phyloP scores from a whole-genome alignment of 2,329 filamentous ascomycete species.

The Penicillium janthinellum region DNA sequence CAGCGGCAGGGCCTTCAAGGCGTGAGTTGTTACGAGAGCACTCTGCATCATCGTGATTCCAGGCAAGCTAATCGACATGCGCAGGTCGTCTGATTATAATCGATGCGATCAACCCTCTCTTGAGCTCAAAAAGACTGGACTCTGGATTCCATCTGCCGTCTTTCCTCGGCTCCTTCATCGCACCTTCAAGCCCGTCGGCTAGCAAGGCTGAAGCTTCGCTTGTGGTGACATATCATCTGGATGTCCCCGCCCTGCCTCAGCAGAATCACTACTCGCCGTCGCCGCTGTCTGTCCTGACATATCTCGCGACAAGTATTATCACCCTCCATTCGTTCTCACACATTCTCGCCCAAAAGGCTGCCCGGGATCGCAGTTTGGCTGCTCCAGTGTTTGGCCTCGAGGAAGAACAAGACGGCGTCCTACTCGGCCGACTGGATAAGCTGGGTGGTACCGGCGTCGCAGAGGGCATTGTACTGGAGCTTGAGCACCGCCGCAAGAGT shows the following conservation, averaged over 20 bases:
- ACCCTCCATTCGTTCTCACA: constrained; percentile 73
- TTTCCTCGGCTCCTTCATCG: constrained; percentile 71
- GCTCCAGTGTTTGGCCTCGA: constrained; percentile 78
- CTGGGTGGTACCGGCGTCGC: constrained; percentile 39
- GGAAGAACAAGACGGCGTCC: constrained; percentile 75
- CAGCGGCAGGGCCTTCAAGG: constrained; percentile 25
- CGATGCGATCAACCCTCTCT: constrained; percentile 74
- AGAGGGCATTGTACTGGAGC: constrained; percentile 72
- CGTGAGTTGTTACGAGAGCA: constrained; percentile 26
- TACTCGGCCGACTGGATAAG: constrained; percentile 63
- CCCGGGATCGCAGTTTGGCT: constrained; percentile 71
- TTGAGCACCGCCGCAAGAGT: constrained; percentile 83
- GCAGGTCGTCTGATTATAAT: constrained; percentile 74
- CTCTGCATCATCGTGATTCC: not conserved
- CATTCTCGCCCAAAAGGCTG: constrained; percentile 71
- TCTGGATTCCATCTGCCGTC: constrained; percentile 61
- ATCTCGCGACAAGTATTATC: constrained; percentile 87
- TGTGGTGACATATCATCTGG: constrained; percentile 78
- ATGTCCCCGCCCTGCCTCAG: constrained; percentile 63
- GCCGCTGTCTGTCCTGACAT: constrained; percentile 71
- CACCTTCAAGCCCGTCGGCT: constrained; percentile 48
- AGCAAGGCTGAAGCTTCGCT: constrained; percentile 61
- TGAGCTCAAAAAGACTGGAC: constrained; percentile 40
- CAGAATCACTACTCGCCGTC: constrained; percentile 57
- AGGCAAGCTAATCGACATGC: constrained; percentile 1